Evolutionary conservation across 495 filamentous ascomycete species (phyloP).

Genomic region (Echria macrotheca): DNA sequence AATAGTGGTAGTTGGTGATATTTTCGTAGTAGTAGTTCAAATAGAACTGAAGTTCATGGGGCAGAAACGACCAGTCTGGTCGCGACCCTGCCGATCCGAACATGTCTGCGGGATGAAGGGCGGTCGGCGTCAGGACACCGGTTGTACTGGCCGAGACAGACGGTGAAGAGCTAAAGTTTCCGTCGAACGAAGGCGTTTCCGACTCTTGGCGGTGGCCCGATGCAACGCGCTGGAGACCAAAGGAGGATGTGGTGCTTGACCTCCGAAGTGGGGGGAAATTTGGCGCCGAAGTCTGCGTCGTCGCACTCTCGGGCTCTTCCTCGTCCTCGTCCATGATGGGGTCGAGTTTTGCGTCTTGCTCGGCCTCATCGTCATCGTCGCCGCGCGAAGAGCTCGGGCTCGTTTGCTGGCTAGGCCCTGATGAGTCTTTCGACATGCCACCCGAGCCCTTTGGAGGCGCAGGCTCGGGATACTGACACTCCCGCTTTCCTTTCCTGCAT

Average conservation of each 20-base stretch:
- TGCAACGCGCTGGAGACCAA: conserved; percentile 25
- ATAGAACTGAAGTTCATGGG: conserved; percentile 69
- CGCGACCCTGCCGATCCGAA: conserved; percentile 17
- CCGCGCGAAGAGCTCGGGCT: conserved; percentile 50
- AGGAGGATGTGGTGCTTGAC: conserved; percentile 39
- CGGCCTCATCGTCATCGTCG: conserved; percentile 49
- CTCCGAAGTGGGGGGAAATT: conserved; percentile 35
- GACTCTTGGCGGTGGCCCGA: conserved; percentile 36
- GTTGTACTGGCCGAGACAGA: conserved; percentile 38
- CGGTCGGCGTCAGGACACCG: conserved; percentile 26
- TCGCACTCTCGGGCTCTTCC: conserved; percentile 36
- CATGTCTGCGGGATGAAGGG: conserved; percentile 23
- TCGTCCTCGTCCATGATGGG: conserved; percentile 66
- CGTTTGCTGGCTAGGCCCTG: conserved; percentile 45
- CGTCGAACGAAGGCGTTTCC: conserved; percentile 47
- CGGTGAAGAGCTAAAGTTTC: conserved; percentile 45
- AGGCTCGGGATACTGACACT: conserved; percentile 75
- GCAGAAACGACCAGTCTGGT: conserved; percentile 47
- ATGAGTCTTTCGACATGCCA: conserved; percentile 41
- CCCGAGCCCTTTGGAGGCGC: conserved; percentile 45
- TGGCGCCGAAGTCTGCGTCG: conserved; percentile 31
- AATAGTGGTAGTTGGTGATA: conserved; percentile 76
- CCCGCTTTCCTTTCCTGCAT: conserved; percentile 78
- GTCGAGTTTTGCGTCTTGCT: conserved; percentile 47
- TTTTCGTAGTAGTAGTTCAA: conserved; percentile 70